phyloP scores from a whole-genome alignment of 1,284 basidiomycete species.

The Rhodotorula sp. region DNA sequence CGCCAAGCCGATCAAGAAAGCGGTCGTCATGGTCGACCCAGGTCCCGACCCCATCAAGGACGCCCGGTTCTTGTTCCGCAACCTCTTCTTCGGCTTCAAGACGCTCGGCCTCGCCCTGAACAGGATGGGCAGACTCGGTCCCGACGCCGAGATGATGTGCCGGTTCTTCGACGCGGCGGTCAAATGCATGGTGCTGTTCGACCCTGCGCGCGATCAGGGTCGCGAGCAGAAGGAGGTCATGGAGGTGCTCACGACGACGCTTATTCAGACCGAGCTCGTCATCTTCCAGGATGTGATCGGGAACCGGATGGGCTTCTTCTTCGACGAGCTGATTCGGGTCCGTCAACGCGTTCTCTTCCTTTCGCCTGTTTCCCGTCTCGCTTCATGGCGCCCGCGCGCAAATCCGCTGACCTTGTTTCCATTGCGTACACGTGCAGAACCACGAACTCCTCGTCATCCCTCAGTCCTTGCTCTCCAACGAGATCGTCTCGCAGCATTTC shows the following conservation, averaged over 20 bases:
- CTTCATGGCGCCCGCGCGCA: slow-evolving; percentile 41
- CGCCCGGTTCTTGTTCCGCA: slow-evolving; percentile 80
- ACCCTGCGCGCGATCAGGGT: slow-evolving; percentile 62
- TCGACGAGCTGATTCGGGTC: slow-evolving; percentile 65
- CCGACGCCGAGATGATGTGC: slow-evolving; percentile 83
- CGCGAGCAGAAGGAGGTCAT: slow-evolving; percentile 82
- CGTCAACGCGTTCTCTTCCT: slow-evolving; percentile 12
- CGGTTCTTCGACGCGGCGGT: slow-evolving; percentile 83
- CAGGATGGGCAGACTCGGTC: slow-evolving; percentile 64
- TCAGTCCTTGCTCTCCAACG: slow-evolving; percentile 78
- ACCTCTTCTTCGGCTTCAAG: slow-evolving; percentile 85
- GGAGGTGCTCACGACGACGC: slow-evolving; percentile 76
- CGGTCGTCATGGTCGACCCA: slow-evolving; percentile 49
- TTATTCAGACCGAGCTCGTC: slow-evolving; percentile 79
- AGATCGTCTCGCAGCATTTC: slow-evolving; percentile 84
- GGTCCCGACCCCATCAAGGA: slow-evolving; percentile 57
- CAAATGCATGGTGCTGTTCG: slow-evolving; percentile 80
- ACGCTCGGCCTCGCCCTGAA: slow-evolving; percentile 61
- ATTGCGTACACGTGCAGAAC: slow-evolving; percentile 53
- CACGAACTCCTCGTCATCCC: slow-evolving; percentile 79
- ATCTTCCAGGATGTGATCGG: slow-evolving; percentile 92
- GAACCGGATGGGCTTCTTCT: slow-evolving; percentile 78
- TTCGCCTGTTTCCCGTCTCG: too few species aligned
- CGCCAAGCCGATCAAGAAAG: slow-evolving; percentile 50
- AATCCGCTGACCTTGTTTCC: not conserved